Evolutionary conservation across 23 red algal species (phyloP).

Genomic region (Porphyridium purpureum): DNA sequence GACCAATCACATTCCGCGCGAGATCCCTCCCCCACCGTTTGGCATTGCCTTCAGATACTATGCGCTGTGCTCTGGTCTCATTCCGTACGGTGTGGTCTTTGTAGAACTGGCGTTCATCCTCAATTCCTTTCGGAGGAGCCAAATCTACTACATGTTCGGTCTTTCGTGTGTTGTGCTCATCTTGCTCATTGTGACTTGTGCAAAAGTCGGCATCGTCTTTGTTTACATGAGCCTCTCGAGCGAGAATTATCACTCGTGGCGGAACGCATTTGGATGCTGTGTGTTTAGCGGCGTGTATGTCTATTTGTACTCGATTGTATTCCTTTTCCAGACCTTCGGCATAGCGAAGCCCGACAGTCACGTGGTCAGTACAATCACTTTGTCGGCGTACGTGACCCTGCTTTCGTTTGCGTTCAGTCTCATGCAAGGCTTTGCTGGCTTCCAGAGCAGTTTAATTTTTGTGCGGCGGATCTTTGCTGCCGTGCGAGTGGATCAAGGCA

Average conservation of each 20-base stretch:
- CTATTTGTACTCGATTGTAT: conserved; percentile 66
- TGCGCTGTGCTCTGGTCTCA: conserved; percentile 39
- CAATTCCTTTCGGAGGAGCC: conserved; percentile 57
- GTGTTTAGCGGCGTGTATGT: conserved; percentile 66
- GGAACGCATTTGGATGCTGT: conserved; percentile 53
- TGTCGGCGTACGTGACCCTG: conserved; percentile 42
- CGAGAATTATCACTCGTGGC: conserved; percentile 21
- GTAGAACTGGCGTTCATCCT: conserved; percentile 89
- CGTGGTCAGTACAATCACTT: conserved; percentile 50
- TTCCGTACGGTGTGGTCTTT: conserved; percentile 94
- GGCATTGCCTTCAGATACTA: conserved; percentile 17
- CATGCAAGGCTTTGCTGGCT: conserved; percentile 50
- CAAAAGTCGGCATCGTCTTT: conserved; percentile 15
- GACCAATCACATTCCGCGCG: conserved; percentile 84
- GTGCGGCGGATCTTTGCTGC: conserved; percentile 69
- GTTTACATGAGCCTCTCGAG: neutral
- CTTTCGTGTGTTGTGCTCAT: conserved; percentile 46
- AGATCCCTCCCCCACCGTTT: conserved; percentile 61
- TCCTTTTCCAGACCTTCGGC: conserved; percentile 24
- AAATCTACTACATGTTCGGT: conserved; percentile 88
- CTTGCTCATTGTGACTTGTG: conserved; percentile 41
- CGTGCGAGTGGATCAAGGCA: conserved; percentile 64
- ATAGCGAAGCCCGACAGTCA: conserved; percentile 21
- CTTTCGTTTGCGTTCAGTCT: conserved; percentile 38
- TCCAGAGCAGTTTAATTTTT: conserved; percentile 51